Evolutionary conservation across 352 stramenopile genomes (phyloP).

Genomic region (Phytophthora fragariae): DNA sequence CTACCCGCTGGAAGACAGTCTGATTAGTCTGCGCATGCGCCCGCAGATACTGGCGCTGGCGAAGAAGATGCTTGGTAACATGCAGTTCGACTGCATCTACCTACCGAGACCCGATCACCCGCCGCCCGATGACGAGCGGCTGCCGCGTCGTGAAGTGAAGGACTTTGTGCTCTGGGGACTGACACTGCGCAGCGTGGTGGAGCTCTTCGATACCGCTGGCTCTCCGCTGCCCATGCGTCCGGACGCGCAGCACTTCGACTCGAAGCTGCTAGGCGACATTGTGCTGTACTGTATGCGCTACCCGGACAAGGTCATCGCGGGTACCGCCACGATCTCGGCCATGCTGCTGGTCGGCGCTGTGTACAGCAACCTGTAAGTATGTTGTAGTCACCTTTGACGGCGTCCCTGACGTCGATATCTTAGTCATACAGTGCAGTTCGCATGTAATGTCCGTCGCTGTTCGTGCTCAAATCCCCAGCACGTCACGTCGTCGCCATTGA

Average conservation of each 20-base stretch:
- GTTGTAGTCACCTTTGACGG: no score
- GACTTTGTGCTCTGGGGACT: constrained; percentile 90
- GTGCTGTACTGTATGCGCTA: constrained; percentile 63
- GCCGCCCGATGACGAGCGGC: constrained; percentile 48
- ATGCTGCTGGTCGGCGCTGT: constrained; percentile 52
- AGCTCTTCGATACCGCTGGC: constrained; percentile 54
- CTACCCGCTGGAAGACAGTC: constrained; percentile 70
- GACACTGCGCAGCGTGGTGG: constrained; percentile 73
- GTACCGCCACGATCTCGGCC: constrained; percentile 50
- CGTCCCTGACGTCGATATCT: background rate
- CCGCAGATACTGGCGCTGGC: constrained; percentile 42
- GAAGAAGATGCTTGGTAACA: constrained; percentile 55
- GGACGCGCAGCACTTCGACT: constrained; percentile 69
- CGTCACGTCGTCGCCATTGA: no score
- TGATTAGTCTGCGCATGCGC: constrained; percentile 46
- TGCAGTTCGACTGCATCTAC: constrained; percentile 81
- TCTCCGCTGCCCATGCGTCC: constrained; percentile 59
- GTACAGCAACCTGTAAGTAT: constrained; percentile 47
- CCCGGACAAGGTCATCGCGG: constrained; percentile 57
- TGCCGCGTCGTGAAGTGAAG: constrained; percentile 48
- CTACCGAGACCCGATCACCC: constrained; percentile 61
- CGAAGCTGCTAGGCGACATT: constrained; percentile 51
- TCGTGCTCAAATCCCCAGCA: background rate
- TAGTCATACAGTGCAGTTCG: background rate
- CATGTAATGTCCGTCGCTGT: background rate